Evolutionary conservation across 2,329 filamentous ascomycete species (phyloP), one percentile per base, ranked within the genome.

Genomic region (Pseudogymnoascus sp.): DNA sequence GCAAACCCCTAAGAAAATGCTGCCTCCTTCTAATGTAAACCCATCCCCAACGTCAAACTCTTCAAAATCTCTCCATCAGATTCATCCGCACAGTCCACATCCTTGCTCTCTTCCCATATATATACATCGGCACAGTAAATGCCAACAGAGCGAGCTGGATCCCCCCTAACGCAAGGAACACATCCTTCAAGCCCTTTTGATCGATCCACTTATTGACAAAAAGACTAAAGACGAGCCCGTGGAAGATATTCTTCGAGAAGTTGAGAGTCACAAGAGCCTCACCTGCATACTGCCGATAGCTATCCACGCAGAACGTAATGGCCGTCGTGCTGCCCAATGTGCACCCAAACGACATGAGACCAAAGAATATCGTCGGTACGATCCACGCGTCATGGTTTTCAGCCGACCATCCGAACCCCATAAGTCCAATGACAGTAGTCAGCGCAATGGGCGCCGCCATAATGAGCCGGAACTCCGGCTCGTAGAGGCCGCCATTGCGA

Each of bases 341-440:
- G 76, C 93, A 97, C 0, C 93, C 95, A 71, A 98, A 97, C 0
- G 90, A 95, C 33, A 96, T 87, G 59, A 97, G 75, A 6, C 93
- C 93, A 68, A 98, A 97, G 77, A 98, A 97, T 3, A 96, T 74
- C 0, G 93, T 97, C 0, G 95, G 95, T 0, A 96, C 90, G 61
- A 96, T 96, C 90, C 90, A 98, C 22, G 82, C 80, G 70, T 97
- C 86, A 24, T 81, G 80, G 63, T 87, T 82, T 66, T 91, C 75
- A 0, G 89, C 91, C 8, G 89, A 92, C 95, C 93, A 98, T n/a
- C 93, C 93, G 71, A 95, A 98, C 2, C 92, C 93, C 87, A 97
- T 96, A 14, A 98, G 82, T 0, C 95, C 95, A 33, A 93, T 85
- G 1, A 87, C 85, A 0, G 93, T 97, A 3, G 86, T 86, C 62